A percentile compares a stretch with the other conserved stretches of the same genome.
These are phyloP conservation scores for Penicillium mononematosum DNA, from an alignment of 495 filamentous ascomycete genomes.

Conservation along the genomic window DNA sequence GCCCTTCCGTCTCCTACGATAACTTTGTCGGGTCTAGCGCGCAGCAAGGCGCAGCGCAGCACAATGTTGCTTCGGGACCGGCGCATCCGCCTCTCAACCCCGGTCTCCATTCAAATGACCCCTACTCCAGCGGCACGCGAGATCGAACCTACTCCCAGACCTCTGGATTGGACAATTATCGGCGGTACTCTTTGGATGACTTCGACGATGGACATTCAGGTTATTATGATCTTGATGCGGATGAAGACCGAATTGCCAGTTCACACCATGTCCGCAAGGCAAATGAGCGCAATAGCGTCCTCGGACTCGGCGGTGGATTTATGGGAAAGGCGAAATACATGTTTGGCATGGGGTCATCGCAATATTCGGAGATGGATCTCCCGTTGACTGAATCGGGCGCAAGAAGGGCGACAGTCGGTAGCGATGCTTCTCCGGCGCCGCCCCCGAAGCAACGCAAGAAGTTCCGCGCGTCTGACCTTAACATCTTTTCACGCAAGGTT, in stretches of 20 bases:
- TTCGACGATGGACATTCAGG: slow-evolving; percentile 73
- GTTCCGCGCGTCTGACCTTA: slow-evolving; percentile 72
- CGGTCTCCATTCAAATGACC: slow-evolving; percentile 35
- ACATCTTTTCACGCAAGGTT: slow-evolving; percentile 82
- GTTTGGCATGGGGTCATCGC: slow-evolving; percentile 82
- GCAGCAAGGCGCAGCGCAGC: slow-evolving; percentile 43
- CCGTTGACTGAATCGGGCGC: slow-evolving; percentile 80
- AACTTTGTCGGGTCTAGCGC: slow-evolving; percentile 76
- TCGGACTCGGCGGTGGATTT: slow-evolving; percentile 81
- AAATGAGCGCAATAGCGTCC: slow-evolving; percentile 79
- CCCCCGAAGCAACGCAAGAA: slow-evolving; percentile 50
- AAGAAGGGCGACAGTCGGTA: slow-evolving; percentile 42
- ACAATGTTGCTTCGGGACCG: slow-evolving; percentile 20
- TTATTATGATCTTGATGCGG: slow-evolving; percentile 55
- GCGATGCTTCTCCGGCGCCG: slow-evolving; percentile 31
- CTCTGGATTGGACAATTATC: slow-evolving; percentile 80
- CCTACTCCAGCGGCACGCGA: slow-evolving; percentile 48
- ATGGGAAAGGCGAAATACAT: slow-evolving; percentile 84
- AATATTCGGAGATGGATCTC: slow-evolving; percentile 98
- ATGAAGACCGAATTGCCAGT: slow-evolving; percentile 57
- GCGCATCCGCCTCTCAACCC: slow-evolving; percentile 32
- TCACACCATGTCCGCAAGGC: slow-evolving; percentile 54
- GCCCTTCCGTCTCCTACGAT: slow-evolving; percentile 91
- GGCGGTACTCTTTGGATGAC: slow-evolving; percentile 83
- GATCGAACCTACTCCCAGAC: slow-evolving; percentile 74